These are phyloP conservation scores for Funneliformis caledonium DNA, from an alignment of 371 early-diverging fungal genomes.

Conservation along the genomic window DNA sequence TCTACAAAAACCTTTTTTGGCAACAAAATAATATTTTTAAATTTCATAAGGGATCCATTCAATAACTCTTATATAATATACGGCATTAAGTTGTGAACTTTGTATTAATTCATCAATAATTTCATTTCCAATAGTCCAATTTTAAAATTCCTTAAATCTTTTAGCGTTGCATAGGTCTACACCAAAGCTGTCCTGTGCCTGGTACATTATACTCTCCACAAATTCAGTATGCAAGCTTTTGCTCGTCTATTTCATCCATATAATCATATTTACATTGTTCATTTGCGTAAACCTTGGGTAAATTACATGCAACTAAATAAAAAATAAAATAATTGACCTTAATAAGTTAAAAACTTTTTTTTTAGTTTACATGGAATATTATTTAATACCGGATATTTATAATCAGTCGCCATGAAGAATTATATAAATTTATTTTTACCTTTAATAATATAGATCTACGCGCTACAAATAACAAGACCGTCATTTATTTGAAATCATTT, in stretches of 20 bases:
- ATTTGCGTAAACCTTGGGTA: not conserved
- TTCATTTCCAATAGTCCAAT: conserved; percentile 10
- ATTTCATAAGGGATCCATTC: not conserved
- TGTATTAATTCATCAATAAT: not conserved
- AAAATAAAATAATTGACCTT: no score
- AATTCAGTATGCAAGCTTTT: no score
- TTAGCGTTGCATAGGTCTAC: not conserved
- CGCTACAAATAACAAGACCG: no score
- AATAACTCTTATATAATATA: not conserved
- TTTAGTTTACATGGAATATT: no score
- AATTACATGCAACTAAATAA: no score
- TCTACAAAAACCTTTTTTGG: not conserved
- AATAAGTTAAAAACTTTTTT: not conserved
- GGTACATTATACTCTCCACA: no score
- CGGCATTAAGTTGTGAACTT: conserved; percentile 1
- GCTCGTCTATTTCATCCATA: not conserved
- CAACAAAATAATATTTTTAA: not conserved
- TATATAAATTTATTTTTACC: no score
- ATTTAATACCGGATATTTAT: no score
- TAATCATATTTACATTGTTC: not conserved
- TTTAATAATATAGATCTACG: no score
- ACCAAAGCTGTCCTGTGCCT: not conserved
- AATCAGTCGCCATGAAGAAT: no score
- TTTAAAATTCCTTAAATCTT: not conserved
- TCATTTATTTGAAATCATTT: no score